These are phyloP conservation scores for Delitschia confertaspora DNA, from an alignment of 495 filamentous ascomycete genomes.

Conservation along the genomic window DNA sequence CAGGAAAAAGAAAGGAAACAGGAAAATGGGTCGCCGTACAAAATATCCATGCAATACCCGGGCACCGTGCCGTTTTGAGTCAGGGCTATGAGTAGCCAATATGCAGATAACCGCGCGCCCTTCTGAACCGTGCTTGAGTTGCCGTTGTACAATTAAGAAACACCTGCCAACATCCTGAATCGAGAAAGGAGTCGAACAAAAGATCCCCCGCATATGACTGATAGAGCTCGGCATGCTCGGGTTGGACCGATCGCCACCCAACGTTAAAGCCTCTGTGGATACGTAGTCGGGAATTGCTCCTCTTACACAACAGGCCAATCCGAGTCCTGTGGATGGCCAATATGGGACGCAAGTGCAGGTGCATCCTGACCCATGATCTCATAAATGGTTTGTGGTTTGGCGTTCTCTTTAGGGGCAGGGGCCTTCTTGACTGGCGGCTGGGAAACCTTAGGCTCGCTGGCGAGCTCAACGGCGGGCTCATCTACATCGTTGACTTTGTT, in stretches of 20 bases:
- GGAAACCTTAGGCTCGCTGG: slow-evolving; percentile 10
- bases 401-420: not conserved
- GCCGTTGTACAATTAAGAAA: slow-evolving; percentile 19
- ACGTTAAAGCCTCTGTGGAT: no score
- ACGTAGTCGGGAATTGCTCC: no score
- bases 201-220: no score
- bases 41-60: slow-evolving; percentile 19
- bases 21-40: slow-evolving; percentile 8
- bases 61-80: slow-evolving; percentile 19
- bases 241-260: no score
- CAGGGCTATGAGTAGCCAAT: slow-evolving; percentile 12
- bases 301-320: slow-evolving; percentile 46
- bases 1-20: slow-evolving; percentile 3
- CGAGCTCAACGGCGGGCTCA: slow-evolving; percentile 7
- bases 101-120: slow-evolving; percentile 3
- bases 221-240: no score
- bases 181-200: no score
- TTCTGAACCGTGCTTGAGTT: not conserved
- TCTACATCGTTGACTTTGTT: slow-evolving; percentile 39
- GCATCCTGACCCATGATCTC: slow-evolving; percentile 3
- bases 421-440: slow-evolving; percentile 8
- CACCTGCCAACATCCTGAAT: not conserved
- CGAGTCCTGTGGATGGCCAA: slow-evolving; percentile 43
- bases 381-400: slow-evolving; percentile 4
- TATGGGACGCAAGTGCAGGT: slow-evolving; percentile 1